phyloP scores from a whole-genome alignment of 164 flowering plant genomes.

The grape (Vitis vinifera) region ASM3070453v1 NC_081806.1:5439501-5440000 shows the following conservation, averaged over 20 bases:
- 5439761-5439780: constrained; percentile 32
- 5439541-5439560: neutral
- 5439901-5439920: constrained; percentile 72
- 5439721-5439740: neutral
- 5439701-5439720: no score
- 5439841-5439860: constrained; percentile 75
- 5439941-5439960: constrained; percentile 4
- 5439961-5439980: neutral
- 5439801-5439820: constrained; percentile 97
- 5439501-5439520: neutral
- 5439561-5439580: neutral
- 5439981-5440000: neutral
- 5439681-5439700: no score
- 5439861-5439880: constrained; percentile 96
- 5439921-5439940: neutral
- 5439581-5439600: neutral
- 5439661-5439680: no score
- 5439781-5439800: constrained; percentile 99
- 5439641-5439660: no score
- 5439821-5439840: constrained; percentile 70
- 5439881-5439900: constrained; percentile 94
- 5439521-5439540: neutral
- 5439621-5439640: neutral
- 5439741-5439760: neutral
- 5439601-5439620: neutral